Evolutionary conservation across 2,329 filamentous ascomycete genomes (phyloP).

Genomic region (Fusarium hainanense): DNA sequence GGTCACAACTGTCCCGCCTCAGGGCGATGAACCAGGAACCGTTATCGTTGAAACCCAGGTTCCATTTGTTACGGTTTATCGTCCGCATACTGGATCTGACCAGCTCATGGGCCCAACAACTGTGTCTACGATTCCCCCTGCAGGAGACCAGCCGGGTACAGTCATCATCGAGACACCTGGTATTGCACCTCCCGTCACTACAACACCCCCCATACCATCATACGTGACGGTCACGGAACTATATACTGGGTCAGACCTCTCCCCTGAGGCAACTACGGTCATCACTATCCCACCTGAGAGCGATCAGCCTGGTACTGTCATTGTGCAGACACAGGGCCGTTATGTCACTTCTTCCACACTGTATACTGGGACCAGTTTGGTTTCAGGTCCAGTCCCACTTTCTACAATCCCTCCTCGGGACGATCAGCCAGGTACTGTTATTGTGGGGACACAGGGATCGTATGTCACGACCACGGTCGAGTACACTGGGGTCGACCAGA

Average conservation of each 20-base stretch:
- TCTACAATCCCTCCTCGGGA: constrained; percentile 13
- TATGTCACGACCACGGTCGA: constrained; percentile 20
- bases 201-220: constrained; percentile 12
- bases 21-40: constrained; percentile 24
- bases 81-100: constrained; percentile 12
- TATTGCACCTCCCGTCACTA: background rate
- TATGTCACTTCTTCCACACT: constrained; percentile 12
- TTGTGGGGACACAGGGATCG: constrained; percentile 11
- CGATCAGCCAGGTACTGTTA: constrained; percentile 20
- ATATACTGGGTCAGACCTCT: constrained; percentile 18
- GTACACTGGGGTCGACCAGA: constrained; percentile 13
- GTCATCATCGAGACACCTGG: constrained; percentile 25
- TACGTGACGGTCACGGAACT: constrained; percentile 21
- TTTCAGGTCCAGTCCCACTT: constrained; percentile 14
- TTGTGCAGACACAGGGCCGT: constrained; percentile 10
- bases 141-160: constrained; percentile 20
- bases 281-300: constrained; percentile 1
- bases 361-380: constrained; percentile 8
- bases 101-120: constrained; percentile 22
- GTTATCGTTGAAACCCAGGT: constrained; percentile 25
- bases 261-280: constrained; percentile 7
- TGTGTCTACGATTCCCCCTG: constrained; percentile 19
- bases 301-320: constrained; percentile 22
- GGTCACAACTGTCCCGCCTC: constrained; percentile 15
- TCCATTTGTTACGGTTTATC: constrained; percentile 15